Percentiles rank a stretch among this genome's conserved stretches.
phyloP scores from a whole-genome alignment of 257 asterid genomes.

The Sherardia arvensis region DNA sequence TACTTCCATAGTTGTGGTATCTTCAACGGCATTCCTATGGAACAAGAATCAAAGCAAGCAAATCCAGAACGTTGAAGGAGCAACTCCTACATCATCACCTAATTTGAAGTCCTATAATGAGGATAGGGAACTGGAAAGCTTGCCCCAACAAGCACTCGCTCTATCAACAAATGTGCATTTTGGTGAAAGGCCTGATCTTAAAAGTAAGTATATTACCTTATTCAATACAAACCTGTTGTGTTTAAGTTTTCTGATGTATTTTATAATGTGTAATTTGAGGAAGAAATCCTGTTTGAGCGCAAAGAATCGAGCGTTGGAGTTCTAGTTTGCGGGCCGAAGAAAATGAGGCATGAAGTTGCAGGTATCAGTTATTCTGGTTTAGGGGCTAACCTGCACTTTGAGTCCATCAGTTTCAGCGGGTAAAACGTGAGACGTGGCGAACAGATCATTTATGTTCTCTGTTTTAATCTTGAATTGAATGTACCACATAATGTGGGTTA shows the following conservation, averaged over 20 bases:
- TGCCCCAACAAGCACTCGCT: slow-evolving; percentile 40
- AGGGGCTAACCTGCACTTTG: slow-evolving; percentile 67
- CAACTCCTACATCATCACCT: slow-evolving; percentile 50
- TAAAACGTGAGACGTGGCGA: slow-evolving; percentile 34
- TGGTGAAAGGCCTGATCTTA: slow-evolving; percentile 75
- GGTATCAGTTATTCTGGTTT: slow-evolving; percentile 59
- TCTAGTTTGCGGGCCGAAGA: slow-evolving; percentile 72
- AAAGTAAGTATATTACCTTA: slow-evolving; percentile 22
- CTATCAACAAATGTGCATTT: slow-evolving; percentile 52
- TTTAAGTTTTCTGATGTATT: not conserved
- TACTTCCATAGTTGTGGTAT: slow-evolving; percentile 26
- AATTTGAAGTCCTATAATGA: slow-evolving; percentile 39
- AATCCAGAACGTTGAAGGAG: slow-evolving; percentile 50
- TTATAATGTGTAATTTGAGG: not conserved
- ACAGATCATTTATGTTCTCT: too few species aligned
- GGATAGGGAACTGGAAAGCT: slow-evolving; percentile 70
- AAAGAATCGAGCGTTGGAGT: slow-evolving; percentile 73
- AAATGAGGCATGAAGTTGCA: slow-evolving; percentile 73
- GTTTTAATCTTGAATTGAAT: too few species aligned
- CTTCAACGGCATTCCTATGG: slow-evolving; percentile 39
- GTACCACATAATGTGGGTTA: too few species aligned
- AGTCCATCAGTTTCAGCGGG: slow-evolving; percentile 81
- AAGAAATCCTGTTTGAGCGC: slow-evolving; percentile 46
- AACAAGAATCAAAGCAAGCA: slow-evolving; percentile 41
- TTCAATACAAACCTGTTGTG: too few species aligned